Base-by-base conservation (phyloP, 257 asterid genomes). In the Vinca minor region DNA sequence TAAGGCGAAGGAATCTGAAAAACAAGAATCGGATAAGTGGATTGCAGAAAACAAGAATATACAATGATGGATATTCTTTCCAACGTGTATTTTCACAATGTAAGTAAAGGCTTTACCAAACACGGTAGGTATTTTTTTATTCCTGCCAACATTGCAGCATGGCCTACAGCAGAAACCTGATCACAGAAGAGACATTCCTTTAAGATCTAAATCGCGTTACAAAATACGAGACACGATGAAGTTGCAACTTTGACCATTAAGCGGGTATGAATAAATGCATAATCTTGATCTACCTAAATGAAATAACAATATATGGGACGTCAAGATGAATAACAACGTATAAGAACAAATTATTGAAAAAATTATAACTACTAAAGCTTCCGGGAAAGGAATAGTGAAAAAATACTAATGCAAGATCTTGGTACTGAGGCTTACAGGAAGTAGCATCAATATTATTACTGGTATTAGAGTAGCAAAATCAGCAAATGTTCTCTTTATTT, bases 81-180 rank as follows among this genome's bases (percentile, higher is more conserved):
- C 21, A 26, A 12, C 3, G 17, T 15, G 25, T 62, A 8, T 15
- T 10, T 14, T 26, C 3, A 15, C 54, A 47, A 25, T 44, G 31
- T 44, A 5, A 59, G 60, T 9, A n/a, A 29, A 14, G 54, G 21
- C n/a, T 42, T 67, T 78, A 88, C 95, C 95, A 88, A 55, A 76
- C 58, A 76, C 0, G 95, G 95, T 52, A 68, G 38, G 77, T 88
- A 88, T 82, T 73, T 86, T 77, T 81, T 84, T 77, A 88, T 86
- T 73, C 85, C 96, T 62, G 95, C 88, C 47, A 88, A 77, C 72
- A 88, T 84, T 23, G 93, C 96, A 57, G 95, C 96, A 79, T 88
- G 96, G 31, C 96, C 96, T 21, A 88, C 83, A 8, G 95, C 87
- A 58, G 96, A 79, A 31, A 88, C 83, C 95, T 88, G 81, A 63